Conservation (phyloP, 495 filamentous ascomycete species). For the Durotheca rogersii region DNA sequence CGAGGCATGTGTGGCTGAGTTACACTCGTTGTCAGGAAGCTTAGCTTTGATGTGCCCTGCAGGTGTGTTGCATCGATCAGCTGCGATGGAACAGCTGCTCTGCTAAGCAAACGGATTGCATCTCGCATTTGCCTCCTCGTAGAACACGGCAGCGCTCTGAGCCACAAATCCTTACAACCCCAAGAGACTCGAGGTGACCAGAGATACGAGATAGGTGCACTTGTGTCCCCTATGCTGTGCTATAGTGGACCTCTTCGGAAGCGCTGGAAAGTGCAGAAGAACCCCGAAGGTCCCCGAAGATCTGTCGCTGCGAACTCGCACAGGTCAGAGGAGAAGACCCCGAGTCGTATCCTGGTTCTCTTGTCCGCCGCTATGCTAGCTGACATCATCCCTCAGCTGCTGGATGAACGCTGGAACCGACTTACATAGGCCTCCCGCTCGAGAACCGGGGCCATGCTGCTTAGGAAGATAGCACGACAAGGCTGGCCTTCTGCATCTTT, state of each 20-base stretch:
- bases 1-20: constrained; percentile 28
- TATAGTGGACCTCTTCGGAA: constrained; percentile 14
- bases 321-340: constrained; percentile 15
- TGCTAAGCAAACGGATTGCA: constrained; percentile 28
- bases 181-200: no score
- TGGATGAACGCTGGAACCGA: constrained; percentile 6
- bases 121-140: constrained; percentile 25
- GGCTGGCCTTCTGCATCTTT: constrained; percentile 1
- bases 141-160: constrained; percentile 6
- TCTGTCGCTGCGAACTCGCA: constrained; percentile 13
- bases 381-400: constrained; percentile 30
- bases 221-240: constrained; percentile 16
- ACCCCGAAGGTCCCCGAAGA: constrained; percentile 5
- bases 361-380: constrained; percentile 7
- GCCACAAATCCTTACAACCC: constrained; percentile 14
- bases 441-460: constrained; percentile 1
- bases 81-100: constrained; percentile 27
- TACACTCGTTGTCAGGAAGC: constrained; percentile 24
- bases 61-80: constrained; percentile 33
- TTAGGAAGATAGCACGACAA: neutral
- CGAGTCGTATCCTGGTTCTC: constrained; percentile 21
- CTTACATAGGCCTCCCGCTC: constrained; percentile 18
- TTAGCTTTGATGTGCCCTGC: constrained; percentile 31
- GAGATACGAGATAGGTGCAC: no score
- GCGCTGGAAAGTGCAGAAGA: constrained; percentile 14